Base-by-base conservation (phyloP, 2,329 filamentous ascomycete species). In the Monosporascus ibericus region DNA sequence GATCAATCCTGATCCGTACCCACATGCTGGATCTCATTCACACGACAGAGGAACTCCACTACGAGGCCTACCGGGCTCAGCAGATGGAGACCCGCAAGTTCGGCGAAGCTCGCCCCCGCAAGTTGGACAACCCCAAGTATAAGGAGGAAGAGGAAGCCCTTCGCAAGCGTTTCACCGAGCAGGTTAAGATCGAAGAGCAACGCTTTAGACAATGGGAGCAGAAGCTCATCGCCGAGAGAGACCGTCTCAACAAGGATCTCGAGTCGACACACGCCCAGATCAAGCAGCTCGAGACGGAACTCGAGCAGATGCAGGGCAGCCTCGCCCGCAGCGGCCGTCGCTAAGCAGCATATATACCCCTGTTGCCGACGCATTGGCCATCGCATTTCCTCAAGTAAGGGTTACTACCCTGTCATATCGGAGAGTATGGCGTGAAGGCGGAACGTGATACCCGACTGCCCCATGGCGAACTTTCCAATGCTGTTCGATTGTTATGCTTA, bases 41-140 rank as follows among this genome's bases (percentile, higher is more conserved):
- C 81, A 99, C 95, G 59, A 99, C 94, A 63, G 94, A 99, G 77
- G 94, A 99, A 81, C 86, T 91, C 66, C 94, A 99, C 82, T 99
- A 99, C 79, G 94, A 99, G 76, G 92, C 90, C 56, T 99, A 99
- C 81, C 92, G 94, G 66, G 94, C 94, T 51, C 90, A 95, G 75
- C 95, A 99, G 77, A 99, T 99, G 94, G 94, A 99, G 81, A 99
- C 94, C 48, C 86, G 94, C 77, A 99, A 99, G 78, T 97, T 99
- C 65, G 94, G 94, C 75, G 95, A 99, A 79, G 92, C 92, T 55
- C 86, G 92, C 62, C 94, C 94, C 64, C 84, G 92, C 75, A 99
- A 99, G 84, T 81, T 99, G 65, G 94, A 99, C 79, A 99, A 99
- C 81, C 94, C 94, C 77, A 99, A 99, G 81, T 99, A 97, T 84